These are phyloP conservation scores for Cylindrotheca closterium DNA, from an alignment of 108 stramenopile species.

Conservation along the genomic window DNA sequence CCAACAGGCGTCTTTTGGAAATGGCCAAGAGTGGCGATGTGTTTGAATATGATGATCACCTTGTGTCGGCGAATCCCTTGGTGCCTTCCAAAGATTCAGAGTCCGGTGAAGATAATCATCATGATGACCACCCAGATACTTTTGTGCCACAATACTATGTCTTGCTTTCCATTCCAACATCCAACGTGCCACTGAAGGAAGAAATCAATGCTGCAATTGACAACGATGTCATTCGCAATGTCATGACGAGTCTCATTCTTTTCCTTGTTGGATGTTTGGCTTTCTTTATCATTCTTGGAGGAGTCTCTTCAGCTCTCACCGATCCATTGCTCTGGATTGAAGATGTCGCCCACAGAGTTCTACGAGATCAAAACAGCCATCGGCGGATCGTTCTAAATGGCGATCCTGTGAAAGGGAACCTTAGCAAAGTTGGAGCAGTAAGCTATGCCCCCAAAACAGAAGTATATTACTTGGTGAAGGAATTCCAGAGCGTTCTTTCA, in stretches of 20 bases:
- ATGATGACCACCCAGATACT: slow-evolving; percentile 32
- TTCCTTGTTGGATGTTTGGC: slow-evolving; percentile 34
- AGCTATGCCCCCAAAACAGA: slow-evolving; percentile 50
- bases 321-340: slow-evolving; percentile 57
- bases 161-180: slow-evolving; percentile 19
- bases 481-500: slow-evolving; percentile 30
- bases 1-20: not conserved
- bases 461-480: slow-evolving; percentile 31
- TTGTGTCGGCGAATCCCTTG: slow-evolving; percentile 26
- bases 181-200: slow-evolving; percentile 11
- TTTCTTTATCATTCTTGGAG: slow-evolving; percentile 31
- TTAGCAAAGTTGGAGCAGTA: slow-evolving; percentile 7
- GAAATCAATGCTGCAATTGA: slow-evolving; percentile 31
- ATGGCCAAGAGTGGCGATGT: not conserved
- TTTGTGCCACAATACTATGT: slow-evolving; percentile 24
- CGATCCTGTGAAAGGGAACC: not conserved
- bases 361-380: slow-evolving; percentile 29
- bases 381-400: not conserved
- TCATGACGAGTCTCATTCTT: slow-evolving; percentile 22
- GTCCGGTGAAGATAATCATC: too few relatives aligned
- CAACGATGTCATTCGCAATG: slow-evolving; percentile 19
- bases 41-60: slow-evolving; percentile 8
- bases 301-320: slow-evolving; percentile 36
- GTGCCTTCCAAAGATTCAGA: slow-evolving; percentile 36
- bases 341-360: slow-evolving; percentile 29